phyloP scores from a whole-genome alignment of 441 rosid genomes.

The Erysimum cheiri region DNA sequence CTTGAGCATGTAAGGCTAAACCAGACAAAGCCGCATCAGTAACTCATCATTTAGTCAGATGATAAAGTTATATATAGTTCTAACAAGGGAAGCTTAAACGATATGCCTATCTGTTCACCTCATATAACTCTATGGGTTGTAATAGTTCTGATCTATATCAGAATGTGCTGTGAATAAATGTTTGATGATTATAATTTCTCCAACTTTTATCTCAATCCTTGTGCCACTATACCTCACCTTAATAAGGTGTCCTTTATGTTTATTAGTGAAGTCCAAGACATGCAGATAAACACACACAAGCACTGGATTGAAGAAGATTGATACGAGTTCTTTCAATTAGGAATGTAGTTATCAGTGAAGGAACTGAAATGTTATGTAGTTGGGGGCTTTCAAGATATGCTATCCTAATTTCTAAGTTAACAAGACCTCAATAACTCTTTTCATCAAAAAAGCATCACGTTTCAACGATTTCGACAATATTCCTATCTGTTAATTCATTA shows the following conservation, averaged over 20 bases:
- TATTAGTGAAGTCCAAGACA: neutral
- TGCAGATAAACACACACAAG: neutral
- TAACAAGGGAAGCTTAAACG: neutral
- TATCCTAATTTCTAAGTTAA: no score
- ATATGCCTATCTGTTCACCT: neutral
- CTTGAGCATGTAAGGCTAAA: slow-evolving; percentile 43
- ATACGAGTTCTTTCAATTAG: neutral
- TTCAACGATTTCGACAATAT: no score
- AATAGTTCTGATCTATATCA: slow-evolving; percentile 15
- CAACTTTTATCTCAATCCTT: neutral
- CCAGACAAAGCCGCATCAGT: slow-evolving; percentile 14
- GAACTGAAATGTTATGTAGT: no score
- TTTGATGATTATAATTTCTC: neutral
- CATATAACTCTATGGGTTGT: neutral
- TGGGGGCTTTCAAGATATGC: no score
- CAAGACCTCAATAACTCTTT: no score
- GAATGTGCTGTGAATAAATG: neutral
- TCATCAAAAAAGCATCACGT: no score
- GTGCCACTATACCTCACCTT: neutral
- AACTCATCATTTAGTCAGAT: slow-evolving; percentile 8
- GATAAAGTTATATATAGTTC: neutral
- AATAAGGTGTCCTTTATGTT: neutral
- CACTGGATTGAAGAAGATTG: neutral
- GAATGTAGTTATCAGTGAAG: no score
- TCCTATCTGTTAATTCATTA: no score